Percentiles rank a stretch among this genome's conserved stretches.
Conservation (phyloP, 23 red algal species). For the Chondrus crispus region DNA sequence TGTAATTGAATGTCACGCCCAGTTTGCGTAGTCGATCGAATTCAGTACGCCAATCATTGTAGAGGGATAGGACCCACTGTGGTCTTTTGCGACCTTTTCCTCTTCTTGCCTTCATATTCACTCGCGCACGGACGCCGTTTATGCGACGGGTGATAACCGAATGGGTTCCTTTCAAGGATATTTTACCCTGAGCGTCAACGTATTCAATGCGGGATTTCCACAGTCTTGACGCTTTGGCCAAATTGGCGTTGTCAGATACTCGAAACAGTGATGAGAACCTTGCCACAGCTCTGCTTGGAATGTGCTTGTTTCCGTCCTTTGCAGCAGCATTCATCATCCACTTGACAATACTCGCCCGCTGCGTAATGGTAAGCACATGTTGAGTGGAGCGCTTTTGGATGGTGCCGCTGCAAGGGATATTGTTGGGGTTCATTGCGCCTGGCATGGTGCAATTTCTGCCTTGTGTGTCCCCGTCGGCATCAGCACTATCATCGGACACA, state of each 20-base stretch:
- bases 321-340: constrained; percentile 4
- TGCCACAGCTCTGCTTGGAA: background rate
- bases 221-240: background rate
- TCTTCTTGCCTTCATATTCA: constrained; percentile 1
- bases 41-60: background rate
- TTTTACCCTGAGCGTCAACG: background rate
- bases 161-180: background rate
- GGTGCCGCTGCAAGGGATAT: too few relatives aligned
- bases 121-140: background rate
- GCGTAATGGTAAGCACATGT: background rate
- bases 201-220: background rate
- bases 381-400: too few relatives aligned
- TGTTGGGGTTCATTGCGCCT: too few relatives aligned
- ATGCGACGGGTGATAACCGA: background rate
- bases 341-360: background rate
- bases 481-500: too few relatives aligned
- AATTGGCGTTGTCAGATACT: background rate
- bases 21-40: constrained; percentile 1
- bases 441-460: too few relatives aligned
- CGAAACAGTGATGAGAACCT: background rate
- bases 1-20: constrained; percentile 2
- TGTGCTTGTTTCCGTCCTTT: background rate
- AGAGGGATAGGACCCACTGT: background rate
- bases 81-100: background rate
- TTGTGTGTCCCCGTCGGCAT: too few relatives aligned